Evolutionary conservation across 2,329 filamentous ascomycete species (phyloP).

Genomic region (Macrophomina pseudophaseolina): DNA sequence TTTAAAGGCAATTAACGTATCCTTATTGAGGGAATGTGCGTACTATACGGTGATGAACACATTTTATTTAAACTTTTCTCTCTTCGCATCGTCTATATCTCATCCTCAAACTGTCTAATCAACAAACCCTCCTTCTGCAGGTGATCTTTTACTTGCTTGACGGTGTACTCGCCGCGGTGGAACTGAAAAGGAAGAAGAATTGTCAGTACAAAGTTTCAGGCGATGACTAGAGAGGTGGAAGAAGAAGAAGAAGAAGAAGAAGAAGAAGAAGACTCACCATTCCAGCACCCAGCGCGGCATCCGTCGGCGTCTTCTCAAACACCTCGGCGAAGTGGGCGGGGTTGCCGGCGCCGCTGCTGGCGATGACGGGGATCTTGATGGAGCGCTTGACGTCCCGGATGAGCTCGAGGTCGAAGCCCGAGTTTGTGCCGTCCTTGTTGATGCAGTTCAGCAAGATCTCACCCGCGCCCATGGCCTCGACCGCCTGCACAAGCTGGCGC

Average conservation of each 20-base stretch:
- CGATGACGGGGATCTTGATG: conserved; percentile 91
- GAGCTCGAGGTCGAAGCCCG: conserved; percentile 91
- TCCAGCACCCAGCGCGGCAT: conserved; percentile 91
- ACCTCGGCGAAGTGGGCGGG: conserved; percentile 90
- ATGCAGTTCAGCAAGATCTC: conserved; percentile 98
- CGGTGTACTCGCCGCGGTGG: conserved; percentile 92
- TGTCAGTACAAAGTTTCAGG: conserved; percentile 28
- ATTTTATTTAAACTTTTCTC: too few species aligned
- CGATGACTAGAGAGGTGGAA: background rate
- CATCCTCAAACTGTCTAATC: conserved; percentile 78
- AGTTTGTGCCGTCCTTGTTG: conserved; percentile 93
- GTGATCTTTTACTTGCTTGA: conserved; percentile 89
- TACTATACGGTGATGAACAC: too few species aligned
- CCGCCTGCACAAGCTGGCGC: conserved; percentile 81
- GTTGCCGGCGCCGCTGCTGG: conserved; percentile 87
- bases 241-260: too few species aligned
- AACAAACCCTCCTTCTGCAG: conserved; percentile 72
- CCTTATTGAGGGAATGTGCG: too few species aligned
- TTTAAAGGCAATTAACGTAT: too few species aligned
- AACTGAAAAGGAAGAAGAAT: conserved; percentile 59
- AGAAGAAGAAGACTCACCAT: conserved; percentile 65
- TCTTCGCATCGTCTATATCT: conserved; percentile 34
- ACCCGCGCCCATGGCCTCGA: conserved; percentile 93
- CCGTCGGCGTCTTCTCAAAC: conserved; percentile 81
- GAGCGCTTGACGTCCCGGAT: conserved; percentile 86